Conservation (phyloP, 192 early-diverging fungal genomes). For the Entomortierella chlamydospora region DNA sequence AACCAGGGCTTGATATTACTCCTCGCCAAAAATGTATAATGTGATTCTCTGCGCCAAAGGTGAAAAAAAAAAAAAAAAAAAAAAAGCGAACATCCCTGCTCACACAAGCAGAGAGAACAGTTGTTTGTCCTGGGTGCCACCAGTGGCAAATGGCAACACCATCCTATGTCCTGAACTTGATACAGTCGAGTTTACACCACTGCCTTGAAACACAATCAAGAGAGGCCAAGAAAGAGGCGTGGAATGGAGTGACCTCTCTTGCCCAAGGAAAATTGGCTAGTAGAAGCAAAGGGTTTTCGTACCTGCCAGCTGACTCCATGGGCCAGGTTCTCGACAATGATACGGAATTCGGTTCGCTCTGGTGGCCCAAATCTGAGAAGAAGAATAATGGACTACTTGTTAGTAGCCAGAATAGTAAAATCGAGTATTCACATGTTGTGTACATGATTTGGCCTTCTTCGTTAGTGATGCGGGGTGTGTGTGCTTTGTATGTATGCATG, state of each 20-base stretch:
- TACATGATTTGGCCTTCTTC: too few species aligned
- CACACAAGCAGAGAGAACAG: not conserved
- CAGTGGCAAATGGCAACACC: not conserved
- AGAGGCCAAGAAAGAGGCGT: not conserved
- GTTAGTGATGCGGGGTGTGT: too few species aligned
- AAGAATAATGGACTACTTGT: not conserved
- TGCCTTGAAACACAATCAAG: not conserved
- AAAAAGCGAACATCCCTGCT: too few species aligned
- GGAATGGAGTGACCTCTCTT: not conserved
- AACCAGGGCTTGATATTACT: not conserved
- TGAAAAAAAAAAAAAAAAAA: too few species aligned
- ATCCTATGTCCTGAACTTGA: not conserved
- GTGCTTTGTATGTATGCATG: too few species aligned
- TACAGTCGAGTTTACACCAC: not conserved
- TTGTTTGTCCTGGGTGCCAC: not conserved
- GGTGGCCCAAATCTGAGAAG: constrained; percentile 49
- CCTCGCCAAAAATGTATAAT: not conserved
- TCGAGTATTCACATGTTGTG: too few species aligned
- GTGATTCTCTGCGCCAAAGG: too few species aligned
- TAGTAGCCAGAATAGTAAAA: not conserved
- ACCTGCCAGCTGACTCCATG: constrained; percentile 88
- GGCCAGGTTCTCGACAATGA: constrained; percentile 85
- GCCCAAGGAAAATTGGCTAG: not conserved
- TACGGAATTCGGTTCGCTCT: constrained; percentile 70
- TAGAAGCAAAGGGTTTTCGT: constrained; percentile 22